phyloP scores from a whole-genome alignment of 768 basidiomycete genomes.

The Terana coerulea region DNA sequence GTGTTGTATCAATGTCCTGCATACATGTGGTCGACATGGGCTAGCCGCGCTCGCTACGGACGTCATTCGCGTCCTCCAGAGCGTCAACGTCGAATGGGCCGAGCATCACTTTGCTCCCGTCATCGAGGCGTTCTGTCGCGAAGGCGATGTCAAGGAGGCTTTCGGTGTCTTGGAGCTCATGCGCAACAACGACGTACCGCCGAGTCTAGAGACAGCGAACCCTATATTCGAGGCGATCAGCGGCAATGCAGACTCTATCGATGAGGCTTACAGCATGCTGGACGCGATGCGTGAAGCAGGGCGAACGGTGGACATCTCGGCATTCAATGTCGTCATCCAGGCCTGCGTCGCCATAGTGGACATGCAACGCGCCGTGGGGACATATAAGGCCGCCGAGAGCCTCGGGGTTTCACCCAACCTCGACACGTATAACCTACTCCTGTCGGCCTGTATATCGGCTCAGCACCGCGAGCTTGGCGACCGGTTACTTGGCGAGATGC shows the following conservation, averaged over 20 bases:
- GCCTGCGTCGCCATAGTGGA: conserved; percentile 61
- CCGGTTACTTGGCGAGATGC: conserved; percentile 63
- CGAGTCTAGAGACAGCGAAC: conserved; percentile 46
- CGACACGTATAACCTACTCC: conserved; percentile 65
- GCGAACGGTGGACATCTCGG: conserved; percentile 48
- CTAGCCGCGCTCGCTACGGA: conserved; percentile 64
- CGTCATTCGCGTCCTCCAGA: conserved; percentile 54
- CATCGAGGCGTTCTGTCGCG: conserved; percentile 66
- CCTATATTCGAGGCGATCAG: conserved; percentile 51
- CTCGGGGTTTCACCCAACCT: conserved; percentile 54
- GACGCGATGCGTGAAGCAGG: conserved; percentile 56
- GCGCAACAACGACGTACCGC: conserved; percentile 47
- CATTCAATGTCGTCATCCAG: conserved; percentile 64
- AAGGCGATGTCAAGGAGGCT: conserved; percentile 57
- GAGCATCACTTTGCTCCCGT: conserved; percentile 80
- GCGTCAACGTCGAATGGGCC: conserved; percentile 42
- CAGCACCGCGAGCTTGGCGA: conserved; percentile 67
- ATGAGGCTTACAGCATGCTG: conserved; percentile 59
- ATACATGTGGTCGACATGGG: conserved; percentile 73
- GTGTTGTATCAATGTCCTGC: conserved; percentile 60
- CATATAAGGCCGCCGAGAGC: conserved; percentile 61
- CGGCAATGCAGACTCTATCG: conserved; percentile 48
- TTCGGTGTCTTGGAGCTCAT: conserved; percentile 56
- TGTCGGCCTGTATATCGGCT: conserved; percentile 58
- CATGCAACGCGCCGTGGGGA: conserved; percentile 71